A percentile compares a stretch with the other conserved stretches of the same genome.
Evolutionary conservation across 2,329 filamentous ascomycete species (phyloP).

Genomic region (Arthrinium phaeospermum): DNA sequence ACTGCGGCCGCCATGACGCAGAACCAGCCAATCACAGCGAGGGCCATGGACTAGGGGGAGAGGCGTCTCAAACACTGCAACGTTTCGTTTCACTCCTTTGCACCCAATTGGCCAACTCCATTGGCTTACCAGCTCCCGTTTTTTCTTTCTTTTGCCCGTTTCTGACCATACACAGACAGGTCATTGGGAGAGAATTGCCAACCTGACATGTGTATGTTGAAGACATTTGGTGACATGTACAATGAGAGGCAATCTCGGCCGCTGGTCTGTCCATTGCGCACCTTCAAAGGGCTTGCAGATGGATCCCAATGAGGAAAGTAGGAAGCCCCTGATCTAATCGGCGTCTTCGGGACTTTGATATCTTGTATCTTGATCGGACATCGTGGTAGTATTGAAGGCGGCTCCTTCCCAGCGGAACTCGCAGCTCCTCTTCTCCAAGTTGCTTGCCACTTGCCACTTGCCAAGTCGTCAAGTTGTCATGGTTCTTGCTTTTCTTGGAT

Average conservation of each 20-base stretch:
- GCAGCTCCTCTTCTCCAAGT: slow-evolving; percentile 1
- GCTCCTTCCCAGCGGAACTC: background rate
- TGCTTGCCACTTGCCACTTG: background rate
- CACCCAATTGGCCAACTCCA: background rate
- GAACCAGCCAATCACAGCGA: background rate
- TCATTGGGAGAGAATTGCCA: background rate
- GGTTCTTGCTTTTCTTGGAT: background rate
- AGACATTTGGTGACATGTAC: background rate
- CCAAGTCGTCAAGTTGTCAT: background rate
- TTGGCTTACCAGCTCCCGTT: background rate
- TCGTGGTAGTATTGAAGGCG: slow-evolving; percentile 2
- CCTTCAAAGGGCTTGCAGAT: background rate
- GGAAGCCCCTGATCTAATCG: background rate
- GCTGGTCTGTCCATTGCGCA: background rate
- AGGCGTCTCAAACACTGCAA: background rate
- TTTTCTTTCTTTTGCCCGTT: background rate
- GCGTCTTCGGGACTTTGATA: background rate
- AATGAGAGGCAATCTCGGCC: background rate
- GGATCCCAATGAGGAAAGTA: background rate
- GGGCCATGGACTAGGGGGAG: background rate
- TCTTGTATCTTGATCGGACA: background rate
- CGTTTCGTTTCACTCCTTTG: slow-evolving; percentile 15
- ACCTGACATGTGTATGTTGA: background rate
- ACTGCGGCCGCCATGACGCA: background rate
- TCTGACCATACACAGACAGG: background rate